Evolutionary conservation across 2,329 filamentous ascomycete genomes (phyloP), one percentile per base, ranked within the genome.

Genomic region (Elsinoe australis): DNA sequence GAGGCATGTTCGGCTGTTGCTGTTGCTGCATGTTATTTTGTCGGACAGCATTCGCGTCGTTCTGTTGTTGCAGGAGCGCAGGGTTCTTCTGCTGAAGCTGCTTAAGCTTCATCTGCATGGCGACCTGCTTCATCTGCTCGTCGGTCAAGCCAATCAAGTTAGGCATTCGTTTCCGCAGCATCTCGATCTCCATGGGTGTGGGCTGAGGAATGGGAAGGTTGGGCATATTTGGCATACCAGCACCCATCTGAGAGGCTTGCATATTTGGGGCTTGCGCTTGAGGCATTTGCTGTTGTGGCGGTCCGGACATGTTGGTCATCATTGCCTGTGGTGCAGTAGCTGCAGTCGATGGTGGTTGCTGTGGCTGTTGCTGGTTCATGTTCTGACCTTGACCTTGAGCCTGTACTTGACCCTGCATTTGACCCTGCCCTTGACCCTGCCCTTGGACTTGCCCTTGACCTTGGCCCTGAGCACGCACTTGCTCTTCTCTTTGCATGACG

Each of bases 41-140:
- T 18, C 44, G 44, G 17, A 33, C 45, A 4, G n/a, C 45, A 14
- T 39, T 34, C 1, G 45, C 45, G 12, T 36, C 45, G 14, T 65
- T 60, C 50, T 61, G 65, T 51, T 67, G 64, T 19, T 64, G 60
- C 35, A 64, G 62, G 42, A 60, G 56, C 18, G 70, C 51, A 32
- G 53, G 54, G 17, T 53, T 48, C 39, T 53, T 42, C 29, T 50
- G 34, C 49, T 54, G 46, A 47, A 51, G 19, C 26, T 52, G 44
- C 24, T 55, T 38, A 1, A 55, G 31, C 49, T 55, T 56, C 17
- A 51, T 48, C 31, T 54, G 52, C 24, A 54, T 45, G 17, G 64
- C 51, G 21, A 66, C 32, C 1, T 63, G 55, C 28, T 64, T 61
- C 15, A 74, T 57, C 45, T 69, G 63, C 3, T 73, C 71, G 52